Evolutionary conservation across 2,329 filamentous ascomycete genomes (phyloP).

Genomic region (Botrytis byssoidea): DNA sequence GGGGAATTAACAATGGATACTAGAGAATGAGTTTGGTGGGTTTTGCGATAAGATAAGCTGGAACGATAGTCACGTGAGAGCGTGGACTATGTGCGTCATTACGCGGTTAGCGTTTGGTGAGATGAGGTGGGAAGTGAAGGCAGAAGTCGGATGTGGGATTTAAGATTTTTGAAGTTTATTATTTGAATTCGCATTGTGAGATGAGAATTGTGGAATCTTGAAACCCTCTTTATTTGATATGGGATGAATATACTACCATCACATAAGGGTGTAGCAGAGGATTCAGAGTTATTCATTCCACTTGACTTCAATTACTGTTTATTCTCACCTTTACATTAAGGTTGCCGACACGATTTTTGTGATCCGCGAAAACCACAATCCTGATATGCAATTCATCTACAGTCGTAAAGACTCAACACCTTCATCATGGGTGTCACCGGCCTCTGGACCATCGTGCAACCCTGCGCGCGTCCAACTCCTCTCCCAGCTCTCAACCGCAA

Average conservation of each 20-base stretch:
- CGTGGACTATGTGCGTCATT: slow-evolving; percentile 18
- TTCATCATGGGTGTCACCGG: slow-evolving; percentile 89
- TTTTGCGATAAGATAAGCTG: slow-evolving; percentile 25
- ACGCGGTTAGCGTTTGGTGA: slow-evolving; percentile 11
- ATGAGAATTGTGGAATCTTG: neutral
- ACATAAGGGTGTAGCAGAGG: neutral
- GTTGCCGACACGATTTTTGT: neutral
- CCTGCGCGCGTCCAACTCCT: slow-evolving; percentile 92
- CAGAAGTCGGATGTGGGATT: neutral
- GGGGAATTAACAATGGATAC: neutral
- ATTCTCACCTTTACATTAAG: neutral
- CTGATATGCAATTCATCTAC: neutral
- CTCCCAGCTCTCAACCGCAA: slow-evolving; percentile 95
- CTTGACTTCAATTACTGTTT: neutral
- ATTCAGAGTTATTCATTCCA: neutral
- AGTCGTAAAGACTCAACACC: neutral
- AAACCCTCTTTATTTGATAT: neutral
- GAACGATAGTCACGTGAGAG: slow-evolving; percentile 3
- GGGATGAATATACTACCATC: neutral
- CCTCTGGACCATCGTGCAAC: slow-evolving; percentile 94
- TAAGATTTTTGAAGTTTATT: neutral
- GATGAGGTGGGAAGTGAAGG: neutral
- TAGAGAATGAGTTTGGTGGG: neutral
- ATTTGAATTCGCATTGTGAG: neutral
- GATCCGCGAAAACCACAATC: neutral